Evolutionary conservation across 805 yeast genomes (phyloP).

Genomic region (Wickerhamiella sergipiensis): DNA sequence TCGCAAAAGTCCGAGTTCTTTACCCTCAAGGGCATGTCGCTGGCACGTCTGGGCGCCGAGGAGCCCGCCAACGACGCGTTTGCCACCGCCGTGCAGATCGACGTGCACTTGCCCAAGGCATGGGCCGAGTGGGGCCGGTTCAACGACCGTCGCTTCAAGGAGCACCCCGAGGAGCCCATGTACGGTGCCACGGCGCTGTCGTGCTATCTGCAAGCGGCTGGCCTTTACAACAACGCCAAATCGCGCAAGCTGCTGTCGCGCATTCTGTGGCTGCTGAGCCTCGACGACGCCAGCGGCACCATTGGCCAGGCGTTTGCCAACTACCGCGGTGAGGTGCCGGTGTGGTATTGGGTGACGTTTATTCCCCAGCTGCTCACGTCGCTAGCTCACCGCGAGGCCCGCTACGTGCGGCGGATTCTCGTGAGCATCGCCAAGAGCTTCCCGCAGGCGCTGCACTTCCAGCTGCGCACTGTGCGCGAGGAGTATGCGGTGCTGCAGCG

Average conservation of each 20-base stretch:
- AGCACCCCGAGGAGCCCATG: constrained; percentile 63
- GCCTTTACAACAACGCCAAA: constrained; percentile 83
- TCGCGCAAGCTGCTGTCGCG: constrained; percentile 79
- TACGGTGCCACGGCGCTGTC: constrained; percentile 89
- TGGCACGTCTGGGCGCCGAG: constrained; percentile 75
- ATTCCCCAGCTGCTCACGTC: constrained; percentile 89
- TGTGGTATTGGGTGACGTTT: constrained; percentile 98
- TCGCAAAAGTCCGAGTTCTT: constrained; percentile 97
- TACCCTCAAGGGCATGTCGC: constrained; percentile 94
- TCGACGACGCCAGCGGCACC: constrained; percentile 75
- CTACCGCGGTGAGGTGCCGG: constrained; percentile 92
- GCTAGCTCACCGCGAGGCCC: constrained; percentile 81
- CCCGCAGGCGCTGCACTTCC: constrained; percentile 97
- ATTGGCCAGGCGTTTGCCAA: constrained; percentile 79
- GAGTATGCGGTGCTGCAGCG: constrained; percentile 80
- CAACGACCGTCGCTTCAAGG: constrained; percentile 77
- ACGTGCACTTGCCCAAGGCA: constrained; percentile 85
- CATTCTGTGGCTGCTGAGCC: constrained; percentile 81
- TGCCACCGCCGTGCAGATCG: constrained; percentile 95
- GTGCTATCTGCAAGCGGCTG: constrained; percentile 96
- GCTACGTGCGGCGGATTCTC: constrained; percentile 72
- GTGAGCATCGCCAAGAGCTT: constrained; percentile 88
- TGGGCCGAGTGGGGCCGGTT: constrained; percentile 99
- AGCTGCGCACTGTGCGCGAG: constrained; percentile 85
- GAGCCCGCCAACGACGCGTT: constrained; percentile 97